Percentiles rank a stretch among this genome's conserved stretches.
Conservation (phyloP, 192 early-diverging fungal species). For the Mycoemilia scoparia region DNA sequence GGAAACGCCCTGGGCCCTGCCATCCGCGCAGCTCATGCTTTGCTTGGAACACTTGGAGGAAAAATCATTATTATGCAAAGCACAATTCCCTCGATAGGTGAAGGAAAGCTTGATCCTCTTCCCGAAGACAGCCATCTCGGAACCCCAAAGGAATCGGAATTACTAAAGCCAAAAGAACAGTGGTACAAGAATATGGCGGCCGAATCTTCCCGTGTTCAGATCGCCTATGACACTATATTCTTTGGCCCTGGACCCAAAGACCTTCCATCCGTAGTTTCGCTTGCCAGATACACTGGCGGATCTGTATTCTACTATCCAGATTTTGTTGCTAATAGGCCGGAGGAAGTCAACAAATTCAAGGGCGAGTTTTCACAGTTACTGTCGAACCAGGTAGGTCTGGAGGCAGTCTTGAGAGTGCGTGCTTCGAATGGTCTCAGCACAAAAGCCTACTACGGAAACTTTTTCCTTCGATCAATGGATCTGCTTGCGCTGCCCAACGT, state of each 20-base stretch:
- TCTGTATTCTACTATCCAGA: conserved; percentile 75
- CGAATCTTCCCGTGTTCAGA: conserved; percentile 75
- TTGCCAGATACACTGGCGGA: conserved; percentile 69
- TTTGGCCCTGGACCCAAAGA: conserved; percentile 75
- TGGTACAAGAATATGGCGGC: conserved; percentile 91
- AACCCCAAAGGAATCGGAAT: conserved; percentile 71
- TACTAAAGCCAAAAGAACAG: conserved; percentile 60
- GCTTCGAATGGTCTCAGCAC: conserved; percentile 77
- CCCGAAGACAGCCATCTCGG: conserved; percentile 77
- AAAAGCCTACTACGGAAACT: conserved; percentile 88
- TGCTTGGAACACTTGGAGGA: conserved; percentile 72
- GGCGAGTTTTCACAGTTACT: conserved; percentile 69
- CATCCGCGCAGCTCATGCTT: conserved; percentile 59
- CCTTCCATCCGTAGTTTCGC: conserved; percentile 54
- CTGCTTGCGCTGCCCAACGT: conserved; percentile 82
- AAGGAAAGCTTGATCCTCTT: conserved; percentile 62
- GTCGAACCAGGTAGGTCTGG: conserved; percentile 59
- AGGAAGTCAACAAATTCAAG: conserved; percentile 68
- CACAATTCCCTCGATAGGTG: conserved; percentile 62
- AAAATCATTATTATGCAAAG: conserved; percentile 74
- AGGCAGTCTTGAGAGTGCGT: conserved; percentile 84
- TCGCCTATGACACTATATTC: conserved; percentile 74
- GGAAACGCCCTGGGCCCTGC: conserved; percentile 70
- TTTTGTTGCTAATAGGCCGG: conserved; percentile 62
- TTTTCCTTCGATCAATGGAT: conserved; percentile 90